Conservation (phyloP, 495 filamentous ascomycete genomes). For the Lepraria neglecta region DNA sequence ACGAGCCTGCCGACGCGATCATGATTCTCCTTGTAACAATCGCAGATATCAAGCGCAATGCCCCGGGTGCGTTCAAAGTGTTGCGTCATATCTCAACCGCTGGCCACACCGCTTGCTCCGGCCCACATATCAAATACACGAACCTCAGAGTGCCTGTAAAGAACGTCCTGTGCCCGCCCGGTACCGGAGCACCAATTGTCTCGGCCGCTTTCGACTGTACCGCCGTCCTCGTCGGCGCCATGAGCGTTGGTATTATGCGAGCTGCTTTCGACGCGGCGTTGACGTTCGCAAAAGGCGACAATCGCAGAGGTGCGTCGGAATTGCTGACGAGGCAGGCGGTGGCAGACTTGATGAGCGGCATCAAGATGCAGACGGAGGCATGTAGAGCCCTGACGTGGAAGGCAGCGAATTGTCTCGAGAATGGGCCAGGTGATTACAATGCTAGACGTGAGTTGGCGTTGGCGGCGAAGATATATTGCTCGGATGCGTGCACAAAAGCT, state of each 20-base stretch:
- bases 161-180: slow-evolving; percentile 42
- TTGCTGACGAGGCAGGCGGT: slow-evolving; percentile 45
- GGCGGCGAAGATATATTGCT: slow-evolving; percentile 49
- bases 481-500: slow-evolving; percentile 42
- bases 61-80: slow-evolving; percentile 36
- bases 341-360: slow-evolving; percentile 44
- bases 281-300: slow-evolving; percentile 41
- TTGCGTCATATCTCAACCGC: slow-evolving; percentile 37
- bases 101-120: slow-evolving; percentile 43
- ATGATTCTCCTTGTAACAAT: slow-evolving; percentile 46
- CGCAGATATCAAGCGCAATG: slow-evolving; percentile 40
- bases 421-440: slow-evolving; percentile 37
- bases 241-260: slow-evolving; percentile 48
- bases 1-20: slow-evolving; percentile 36
- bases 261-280: slow-evolving; percentile 49
- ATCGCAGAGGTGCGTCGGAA: slow-evolving; percentile 37
- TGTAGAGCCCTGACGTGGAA: slow-evolving; percentile 49
- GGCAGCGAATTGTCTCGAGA: slow-evolving; percentile 39
- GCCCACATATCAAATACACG: slow-evolving; percentile 43
- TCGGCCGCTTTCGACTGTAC: slow-evolving; percentile 38
- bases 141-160: slow-evolving; percentile 42
- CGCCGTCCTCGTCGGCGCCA: slow-evolving; percentile 47
- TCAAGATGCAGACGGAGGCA: slow-evolving; percentile 51
- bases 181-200: slow-evolving; percentile 37
- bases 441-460: slow-evolving; percentile 41